Evolutionary conservation across 768 basidiomycete species (phyloP).

Genomic region (Symmetrospora coprosmae): DNA sequence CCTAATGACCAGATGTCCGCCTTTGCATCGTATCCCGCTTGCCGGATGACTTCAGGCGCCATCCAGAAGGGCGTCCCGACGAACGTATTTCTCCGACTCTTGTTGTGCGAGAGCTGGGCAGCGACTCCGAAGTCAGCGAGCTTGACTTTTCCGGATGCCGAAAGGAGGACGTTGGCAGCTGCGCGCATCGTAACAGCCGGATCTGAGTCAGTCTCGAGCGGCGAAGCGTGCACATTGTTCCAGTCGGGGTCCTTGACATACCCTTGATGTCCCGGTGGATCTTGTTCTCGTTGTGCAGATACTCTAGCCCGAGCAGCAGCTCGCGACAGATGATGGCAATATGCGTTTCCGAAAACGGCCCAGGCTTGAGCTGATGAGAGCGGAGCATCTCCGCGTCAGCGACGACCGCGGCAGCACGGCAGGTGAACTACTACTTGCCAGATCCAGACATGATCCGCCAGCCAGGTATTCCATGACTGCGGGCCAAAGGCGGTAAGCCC

Average conservation of each 20-base stretch:
- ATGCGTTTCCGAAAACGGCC: slow-evolving; percentile 76
- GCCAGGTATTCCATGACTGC: slow-evolving; percentile 92
- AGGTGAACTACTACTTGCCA: slow-evolving; percentile 38
- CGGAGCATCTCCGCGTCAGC: slow-evolving; percentile 7
- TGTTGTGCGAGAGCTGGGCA: slow-evolving; percentile 70
- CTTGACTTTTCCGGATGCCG: slow-evolving; percentile 82
- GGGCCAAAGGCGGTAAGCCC: too few relatives aligned
- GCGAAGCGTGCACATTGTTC: not conserved
- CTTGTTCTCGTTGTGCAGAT: slow-evolving; percentile 87
- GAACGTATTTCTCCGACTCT: slow-evolving; percentile 83
- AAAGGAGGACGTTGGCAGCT: slow-evolving; percentile 85
- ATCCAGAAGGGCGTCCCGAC: slow-evolving; percentile 82
- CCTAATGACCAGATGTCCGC: slow-evolving; percentile 98
- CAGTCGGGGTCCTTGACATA: not conserved
- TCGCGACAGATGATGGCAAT: slow-evolving; percentile 92
- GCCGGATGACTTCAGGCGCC: slow-evolving; percentile 96
- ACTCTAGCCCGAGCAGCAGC: slow-evolving; percentile 79
- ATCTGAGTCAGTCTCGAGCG: not conserved
- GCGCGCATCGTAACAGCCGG: not conserved
- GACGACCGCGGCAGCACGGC: not conserved
- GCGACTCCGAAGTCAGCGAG: slow-evolving; percentile 96
- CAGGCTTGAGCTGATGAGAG: slow-evolving; percentile 57
- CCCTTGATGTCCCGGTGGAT: slow-evolving; percentile 95
- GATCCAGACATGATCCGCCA: slow-evolving; percentile 93
- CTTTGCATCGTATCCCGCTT: slow-evolving; percentile 87